A percentile compares a stretch with the other conserved stretches of the same genome.
phyloP scores from a whole-genome alignment of 352 stramenopile species.

The Phytophthora megakarya region DNA sequence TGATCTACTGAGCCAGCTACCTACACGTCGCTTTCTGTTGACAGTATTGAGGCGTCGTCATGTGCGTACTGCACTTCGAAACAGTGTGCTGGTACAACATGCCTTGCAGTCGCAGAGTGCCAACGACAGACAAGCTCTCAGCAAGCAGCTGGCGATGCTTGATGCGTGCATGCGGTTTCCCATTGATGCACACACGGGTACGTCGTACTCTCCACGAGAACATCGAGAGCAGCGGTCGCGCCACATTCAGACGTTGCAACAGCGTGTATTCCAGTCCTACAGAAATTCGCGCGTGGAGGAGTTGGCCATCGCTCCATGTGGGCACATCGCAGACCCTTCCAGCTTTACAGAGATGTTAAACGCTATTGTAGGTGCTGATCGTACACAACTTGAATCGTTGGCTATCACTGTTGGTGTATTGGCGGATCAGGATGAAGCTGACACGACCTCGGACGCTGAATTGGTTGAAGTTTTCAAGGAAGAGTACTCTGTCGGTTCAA shows the following conservation, averaged over 20 bases:
- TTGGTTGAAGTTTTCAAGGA: conserved; percentile 65
- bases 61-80: conserved; percentile 46
- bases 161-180: conserved; percentile 74
- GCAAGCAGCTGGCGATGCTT: conserved; percentile 69
- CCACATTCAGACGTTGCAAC: conserved; percentile 79
- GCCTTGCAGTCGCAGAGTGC: conserved; percentile 42
- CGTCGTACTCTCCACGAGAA: conserved; percentile 57
- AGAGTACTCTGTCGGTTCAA: conserved; percentile 46
- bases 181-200: conserved; percentile 86
- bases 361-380: conserved; percentile 39
- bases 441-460: conserved; percentile 37
- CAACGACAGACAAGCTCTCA: conserved; percentile 50
- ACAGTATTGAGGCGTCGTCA: conserved; percentile 71
- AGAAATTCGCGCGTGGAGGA: conserved; percentile 55
- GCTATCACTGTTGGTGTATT: conserved; percentile 57
- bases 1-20: conserved; percentile 87
- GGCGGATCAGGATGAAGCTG: conserved; percentile 38
- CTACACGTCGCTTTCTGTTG: conserved; percentile 89
- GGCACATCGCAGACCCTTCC: conserved; percentile 47
- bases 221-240: conserved; percentile 50
- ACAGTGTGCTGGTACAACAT: conserved; percentile 47
- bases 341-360: conserved; percentile 53
- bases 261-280: conserved; percentile 53
- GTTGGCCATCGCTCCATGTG: conserved; percentile 62
- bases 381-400: conserved; percentile 39